A percentile compares a stretch with the other conserved stretches of the same genome.
phyloP scores from a whole-genome alignment of 192 early-diverging fungal species.

The Kappamyces sp. region DNA sequence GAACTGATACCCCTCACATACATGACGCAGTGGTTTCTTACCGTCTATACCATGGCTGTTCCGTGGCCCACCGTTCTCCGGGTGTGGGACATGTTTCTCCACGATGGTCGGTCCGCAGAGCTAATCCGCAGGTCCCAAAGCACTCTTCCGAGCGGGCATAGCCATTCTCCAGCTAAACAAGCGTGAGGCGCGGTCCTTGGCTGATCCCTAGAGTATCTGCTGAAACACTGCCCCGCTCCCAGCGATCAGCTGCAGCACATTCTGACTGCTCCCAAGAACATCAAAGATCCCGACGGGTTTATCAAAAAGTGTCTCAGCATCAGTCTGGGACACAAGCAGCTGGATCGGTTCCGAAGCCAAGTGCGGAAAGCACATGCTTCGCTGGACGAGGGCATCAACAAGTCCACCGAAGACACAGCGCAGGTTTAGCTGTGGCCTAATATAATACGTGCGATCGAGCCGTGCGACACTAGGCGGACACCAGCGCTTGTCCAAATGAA shows the following conservation, averaged over 20 bases:
- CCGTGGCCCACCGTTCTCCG: slow-evolving; percentile 84
- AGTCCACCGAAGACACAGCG: slow-evolving; percentile 2
- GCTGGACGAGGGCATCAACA: background rate
- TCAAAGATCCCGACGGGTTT: slow-evolving; percentile 53
- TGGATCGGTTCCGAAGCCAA: slow-evolving; percentile 15
- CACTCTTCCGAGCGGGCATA: slow-evolving; percentile 74
- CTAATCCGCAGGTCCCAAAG: slow-evolving; percentile 58
- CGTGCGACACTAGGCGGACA: background rate
- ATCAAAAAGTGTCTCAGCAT: slow-evolving; percentile 66
- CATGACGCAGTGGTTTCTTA: slow-evolving; percentile 91
- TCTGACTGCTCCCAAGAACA: slow-evolving; percentile 70
- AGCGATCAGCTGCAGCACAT: slow-evolving; percentile 71
- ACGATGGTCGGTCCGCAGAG: slow-evolving; percentile 47
- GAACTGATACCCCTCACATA: slow-evolving; percentile 84
- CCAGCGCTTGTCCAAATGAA: background rate
- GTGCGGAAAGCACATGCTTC: background rate
- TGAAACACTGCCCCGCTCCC: slow-evolving; percentile 68
- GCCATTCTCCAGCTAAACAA: slow-evolving; percentile 56
- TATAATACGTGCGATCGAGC: background rate
- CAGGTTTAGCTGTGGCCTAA: background rate
- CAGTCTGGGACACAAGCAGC: slow-evolving; percentile 37
- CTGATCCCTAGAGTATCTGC: slow-evolving; percentile 41
- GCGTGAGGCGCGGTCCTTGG: slow-evolving; percentile 26
- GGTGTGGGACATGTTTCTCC: slow-evolving; percentile 90
- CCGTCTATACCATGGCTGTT: slow-evolving; percentile 76